These are phyloP conservation scores for Pythium periplocum DNA, from an alignment of 352 stramenopile genomes.

Conservation along the genomic window DNA sequence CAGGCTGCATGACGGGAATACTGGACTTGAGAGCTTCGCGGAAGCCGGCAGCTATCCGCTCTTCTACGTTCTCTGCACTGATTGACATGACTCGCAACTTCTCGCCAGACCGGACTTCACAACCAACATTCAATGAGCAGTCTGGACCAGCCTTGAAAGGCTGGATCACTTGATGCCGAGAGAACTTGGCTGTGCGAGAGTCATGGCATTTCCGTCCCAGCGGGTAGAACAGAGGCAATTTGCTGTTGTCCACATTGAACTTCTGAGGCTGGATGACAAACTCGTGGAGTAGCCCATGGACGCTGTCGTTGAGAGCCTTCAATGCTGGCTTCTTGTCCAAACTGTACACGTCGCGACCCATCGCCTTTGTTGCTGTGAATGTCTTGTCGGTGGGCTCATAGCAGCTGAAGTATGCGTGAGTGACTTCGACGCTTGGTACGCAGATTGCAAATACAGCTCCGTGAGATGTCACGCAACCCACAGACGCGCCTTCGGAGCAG, in stretches of 20 bases:
- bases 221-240: constrained; percentile 70
- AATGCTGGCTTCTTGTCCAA: constrained; percentile 76
- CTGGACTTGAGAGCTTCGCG: constrained; percentile 46
- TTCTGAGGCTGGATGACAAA: constrained; percentile 50
- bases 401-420: constrained; percentile 76
- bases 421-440: constrained; percentile 71
- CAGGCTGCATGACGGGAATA: constrained; percentile 45
- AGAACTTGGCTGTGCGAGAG: constrained; percentile 30
- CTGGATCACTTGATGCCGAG: constrained; percentile 66
- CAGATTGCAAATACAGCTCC: constrained; percentile 75
- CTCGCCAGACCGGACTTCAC: constrained; percentile 49
- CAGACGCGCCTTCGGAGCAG: constrained; percentile 61
- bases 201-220: constrained; percentile 50
- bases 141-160: constrained; percentile 47
- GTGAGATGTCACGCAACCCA: constrained; percentile 61
- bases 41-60: constrained; percentile 45
- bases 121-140: constrained; percentile 46
- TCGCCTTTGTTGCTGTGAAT: constrained; percentile 62
- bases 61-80: constrained; percentile 38
- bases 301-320: constrained; percentile 64
- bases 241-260: constrained; percentile 59
- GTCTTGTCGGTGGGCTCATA: constrained; percentile 71
- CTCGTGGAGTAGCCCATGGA: constrained; percentile 66
- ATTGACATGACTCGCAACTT: constrained; percentile 77
- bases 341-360: constrained; percentile 47